Percentiles rank a stretch among this genome's conserved stretches.
These are phyloP conservation scores for Cladosporium colombiae DNA, from an alignment of 2,329 filamentous ascomycete genomes.

Conservation along the genomic window DNA sequence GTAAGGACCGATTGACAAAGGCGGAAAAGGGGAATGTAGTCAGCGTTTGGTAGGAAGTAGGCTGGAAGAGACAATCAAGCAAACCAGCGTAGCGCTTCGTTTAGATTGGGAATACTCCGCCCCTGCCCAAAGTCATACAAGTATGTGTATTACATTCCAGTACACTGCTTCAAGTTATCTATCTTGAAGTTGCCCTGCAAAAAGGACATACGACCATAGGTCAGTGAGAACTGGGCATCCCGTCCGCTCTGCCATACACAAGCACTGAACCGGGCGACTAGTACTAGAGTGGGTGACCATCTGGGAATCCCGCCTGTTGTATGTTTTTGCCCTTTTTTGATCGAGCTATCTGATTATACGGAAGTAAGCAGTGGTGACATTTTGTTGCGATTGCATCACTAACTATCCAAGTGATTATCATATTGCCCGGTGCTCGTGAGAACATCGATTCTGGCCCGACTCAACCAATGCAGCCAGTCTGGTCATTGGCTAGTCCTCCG, in stretches of 20 bases:
- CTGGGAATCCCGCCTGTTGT: not conserved
- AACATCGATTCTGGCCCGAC: not conserved
- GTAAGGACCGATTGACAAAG: slow-evolving; percentile 16
- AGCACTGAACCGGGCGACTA: not conserved
- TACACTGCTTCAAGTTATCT: too few species aligned
- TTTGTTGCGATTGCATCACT: too few species aligned
- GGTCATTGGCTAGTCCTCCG: not conserved
- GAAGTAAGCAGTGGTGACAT: not conserved
- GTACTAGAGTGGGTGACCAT: not conserved
- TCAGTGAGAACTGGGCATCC: slow-evolving; percentile 5
- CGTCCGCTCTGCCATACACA: not conserved
- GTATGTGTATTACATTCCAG: too few species aligned
- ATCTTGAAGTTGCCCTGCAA: too few species aligned
- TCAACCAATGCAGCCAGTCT: not conserved
- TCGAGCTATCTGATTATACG: not conserved
- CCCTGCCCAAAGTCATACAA: too few species aligned
- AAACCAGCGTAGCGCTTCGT: not conserved
- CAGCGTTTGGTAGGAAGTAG: not conserved
- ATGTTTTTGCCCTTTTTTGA: too few species aligned
- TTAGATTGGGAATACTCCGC: not conserved
- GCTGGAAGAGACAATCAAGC: not conserved
- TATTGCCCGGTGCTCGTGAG: too few species aligned
- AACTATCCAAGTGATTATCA: too few species aligned
- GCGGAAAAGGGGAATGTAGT: slow-evolving; percentile 2
- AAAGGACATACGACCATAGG: slow-evolving; percentile 13